Conservation (phyloP, 2,329 filamentous ascomycete species). For the Cladosporium sp. region DNA sequence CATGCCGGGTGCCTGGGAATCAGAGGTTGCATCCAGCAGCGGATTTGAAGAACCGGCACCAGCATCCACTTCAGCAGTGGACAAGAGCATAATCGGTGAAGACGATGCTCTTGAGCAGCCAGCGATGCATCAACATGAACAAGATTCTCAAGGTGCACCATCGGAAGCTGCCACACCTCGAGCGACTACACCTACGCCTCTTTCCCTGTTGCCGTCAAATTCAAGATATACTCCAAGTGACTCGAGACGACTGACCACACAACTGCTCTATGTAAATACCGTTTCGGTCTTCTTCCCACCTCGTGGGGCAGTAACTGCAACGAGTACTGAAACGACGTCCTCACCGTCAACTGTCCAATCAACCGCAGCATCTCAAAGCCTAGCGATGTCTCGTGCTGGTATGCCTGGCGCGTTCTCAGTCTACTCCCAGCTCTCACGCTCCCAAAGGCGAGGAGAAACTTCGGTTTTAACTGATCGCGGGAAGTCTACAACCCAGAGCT, state of each 20-base stretch:
- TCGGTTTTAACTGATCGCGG: conserved; percentile 1
- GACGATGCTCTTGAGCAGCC: background rate
- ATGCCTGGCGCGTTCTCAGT: conserved; percentile 46
- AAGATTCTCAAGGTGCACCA: conserved; percentile 19
- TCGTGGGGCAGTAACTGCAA: background rate
- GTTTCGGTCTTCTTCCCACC: background rate
- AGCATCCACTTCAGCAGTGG: no score
- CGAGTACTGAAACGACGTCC: background rate
- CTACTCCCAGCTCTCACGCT: conserved; percentile 40
- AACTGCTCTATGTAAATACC: background rate
- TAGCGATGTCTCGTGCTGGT: conserved; percentile 13
- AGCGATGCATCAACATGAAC: conserved; percentile 24
- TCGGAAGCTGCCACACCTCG: conserved; percentile 27
- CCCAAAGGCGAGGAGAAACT: conserved; percentile 21
- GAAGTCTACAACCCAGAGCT: background rate
- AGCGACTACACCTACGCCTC: conserved; percentile 11
- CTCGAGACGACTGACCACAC: background rate
- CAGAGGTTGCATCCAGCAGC: conserved; percentile 20
- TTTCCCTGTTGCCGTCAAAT: background rate
- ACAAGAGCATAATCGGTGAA: background rate
- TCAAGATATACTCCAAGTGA: background rate
- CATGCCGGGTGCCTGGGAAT: conserved; percentile 42
- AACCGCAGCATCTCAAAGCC: background rate
- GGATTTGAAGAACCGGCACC: background rate
- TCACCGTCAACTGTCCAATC: background rate